Conservation (phyloP, 345 rosid species). For the Eucalyptus cloeziana region DNA sequence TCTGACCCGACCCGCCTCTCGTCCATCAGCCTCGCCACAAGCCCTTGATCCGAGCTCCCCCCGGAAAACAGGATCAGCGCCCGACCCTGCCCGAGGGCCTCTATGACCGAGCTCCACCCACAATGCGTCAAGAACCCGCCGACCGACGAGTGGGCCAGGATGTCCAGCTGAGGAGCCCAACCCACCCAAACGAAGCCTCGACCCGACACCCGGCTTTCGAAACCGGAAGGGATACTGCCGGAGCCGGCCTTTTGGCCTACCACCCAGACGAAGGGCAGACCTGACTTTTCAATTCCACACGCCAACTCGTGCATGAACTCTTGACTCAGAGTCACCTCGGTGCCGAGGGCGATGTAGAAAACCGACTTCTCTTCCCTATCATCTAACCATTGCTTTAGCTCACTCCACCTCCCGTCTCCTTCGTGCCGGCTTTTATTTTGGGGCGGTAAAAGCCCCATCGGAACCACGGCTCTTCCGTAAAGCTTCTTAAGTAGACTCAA, state of each 20-base stretch:
- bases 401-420: too few species aligned
- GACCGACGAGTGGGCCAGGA: constrained; percentile 2
- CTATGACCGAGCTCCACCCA: constrained; percentile 7
- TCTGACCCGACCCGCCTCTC: neutral
- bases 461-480: too few species aligned
- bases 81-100: constrained; percentile 1
- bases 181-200: neutral
- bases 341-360: constrained; percentile 3
- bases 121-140: constrained; percentile 18
- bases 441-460: too few species aligned
- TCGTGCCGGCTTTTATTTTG: too few species aligned
- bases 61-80: neutral
- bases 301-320: constrained; percentile 5
- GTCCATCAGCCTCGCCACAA: neutral
- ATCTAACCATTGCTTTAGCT: too few species aligned
- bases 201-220: neutral
- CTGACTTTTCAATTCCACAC: neutral
- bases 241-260: neutral
- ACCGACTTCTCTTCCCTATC: too few species aligned
- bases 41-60: neutral
- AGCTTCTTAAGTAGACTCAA: too few species aligned
- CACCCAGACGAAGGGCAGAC: constrained; percentile 8
- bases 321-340: neutral
- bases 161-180: constrained; percentile 7
- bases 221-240: neutral